These are phyloP conservation scores for Aechmea fasciata DNA, from an alignment of 176 grass and related monocot species.

Conservation along the genomic window DNA sequence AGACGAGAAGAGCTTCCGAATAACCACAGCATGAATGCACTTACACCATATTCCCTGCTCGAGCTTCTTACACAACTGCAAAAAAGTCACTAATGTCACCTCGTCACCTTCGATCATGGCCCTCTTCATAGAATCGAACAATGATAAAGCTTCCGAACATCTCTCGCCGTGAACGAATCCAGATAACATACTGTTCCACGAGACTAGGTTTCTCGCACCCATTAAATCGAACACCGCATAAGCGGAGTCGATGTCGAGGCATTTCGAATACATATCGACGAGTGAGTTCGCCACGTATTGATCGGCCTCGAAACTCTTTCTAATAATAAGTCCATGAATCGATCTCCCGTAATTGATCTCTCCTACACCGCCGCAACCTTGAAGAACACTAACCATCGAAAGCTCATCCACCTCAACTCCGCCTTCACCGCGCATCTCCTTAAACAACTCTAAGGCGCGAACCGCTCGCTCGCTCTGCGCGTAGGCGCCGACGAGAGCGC, in stretches of 20 bases:
- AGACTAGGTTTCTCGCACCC: constrained; percentile 27
- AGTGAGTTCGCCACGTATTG: constrained; percentile 20
- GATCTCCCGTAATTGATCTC: constrained; percentile 8
- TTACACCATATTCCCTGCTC: constrained; percentile 30
- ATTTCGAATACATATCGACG: constrained; percentile 29
- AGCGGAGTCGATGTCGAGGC: constrained; percentile 21
- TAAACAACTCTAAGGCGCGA: constrained; percentile 18
- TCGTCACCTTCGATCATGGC: constrained; percentile 9
- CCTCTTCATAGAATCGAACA: constrained; percentile 18
- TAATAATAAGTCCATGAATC: constrained; percentile 17
- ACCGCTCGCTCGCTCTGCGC: constrained; percentile 1
- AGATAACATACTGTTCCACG: constrained; percentile 54
- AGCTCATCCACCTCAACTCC: constrained; percentile 15
- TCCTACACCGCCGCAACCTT: constrained; percentile 19
- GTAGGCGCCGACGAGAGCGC: constrained; percentile 22
- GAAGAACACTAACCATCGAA: constrained; percentile 22
- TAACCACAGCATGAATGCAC: constrained; percentile 26
- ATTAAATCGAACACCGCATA: constrained; percentile 11
- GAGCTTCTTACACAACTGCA: constrained; percentile 49
- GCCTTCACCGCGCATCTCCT: constrained; percentile 6
- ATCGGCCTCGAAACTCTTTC: constrained; percentile 21
- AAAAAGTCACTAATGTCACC: constrained; percentile 30
- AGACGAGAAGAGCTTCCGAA: constrained; percentile 21
- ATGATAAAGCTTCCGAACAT: constrained; percentile 6
- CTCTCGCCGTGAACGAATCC: constrained; percentile 24